These are phyloP conservation scores for Neurospora discreta DNA, from an alignment of 495 filamentous ascomycete species.

Conservation along the genomic window DNA sequence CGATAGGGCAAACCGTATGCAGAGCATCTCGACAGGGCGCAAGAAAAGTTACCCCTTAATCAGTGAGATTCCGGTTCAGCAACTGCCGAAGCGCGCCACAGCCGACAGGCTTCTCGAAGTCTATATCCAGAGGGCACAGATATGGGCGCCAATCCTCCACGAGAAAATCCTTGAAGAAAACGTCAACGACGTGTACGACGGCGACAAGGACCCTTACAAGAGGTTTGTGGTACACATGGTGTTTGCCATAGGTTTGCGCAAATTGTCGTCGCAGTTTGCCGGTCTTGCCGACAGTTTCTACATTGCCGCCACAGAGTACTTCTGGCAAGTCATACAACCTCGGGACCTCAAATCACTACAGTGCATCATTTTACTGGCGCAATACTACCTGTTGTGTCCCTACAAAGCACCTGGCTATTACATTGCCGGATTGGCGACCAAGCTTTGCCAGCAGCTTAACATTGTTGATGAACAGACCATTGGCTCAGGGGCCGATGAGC, in stretches of 20 bases:
- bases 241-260: conserved; percentile 85
- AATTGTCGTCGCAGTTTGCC: conserved; percentile 64
- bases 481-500: conserved; percentile 44
- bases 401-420: conserved; percentile 85
- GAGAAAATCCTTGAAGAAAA: conserved; percentile 68
- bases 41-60: conserved; percentile 62
- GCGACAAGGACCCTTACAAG: conserved; percentile 63
- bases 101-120: conserved; percentile 65
- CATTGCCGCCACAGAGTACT: conserved; percentile 67
- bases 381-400: conserved; percentile 85
- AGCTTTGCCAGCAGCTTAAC: conserved; percentile 76
- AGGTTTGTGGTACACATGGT: conserved; percentile 84
- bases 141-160: conserved; percentile 74
- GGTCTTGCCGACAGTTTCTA: conserved; percentile 88
- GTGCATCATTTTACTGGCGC: conserved; percentile 74
- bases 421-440: conserved; percentile 73
- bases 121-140: conserved; percentile 75
- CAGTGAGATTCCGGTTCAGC: conserved; percentile 58
- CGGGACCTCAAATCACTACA: conserved; percentile 87
- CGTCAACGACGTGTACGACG: conserved; percentile 66
- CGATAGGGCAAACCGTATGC: conserved; percentile 23
- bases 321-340: conserved; percentile 63
- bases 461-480: conserved; percentile 80
- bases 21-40: conserved; percentile 21
- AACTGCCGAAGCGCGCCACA: conserved; percentile 53